Evolutionary conservation across 176 grass and related monocot species (phyloP).

Genomic region (Rhynchospora tenuis): DNA sequence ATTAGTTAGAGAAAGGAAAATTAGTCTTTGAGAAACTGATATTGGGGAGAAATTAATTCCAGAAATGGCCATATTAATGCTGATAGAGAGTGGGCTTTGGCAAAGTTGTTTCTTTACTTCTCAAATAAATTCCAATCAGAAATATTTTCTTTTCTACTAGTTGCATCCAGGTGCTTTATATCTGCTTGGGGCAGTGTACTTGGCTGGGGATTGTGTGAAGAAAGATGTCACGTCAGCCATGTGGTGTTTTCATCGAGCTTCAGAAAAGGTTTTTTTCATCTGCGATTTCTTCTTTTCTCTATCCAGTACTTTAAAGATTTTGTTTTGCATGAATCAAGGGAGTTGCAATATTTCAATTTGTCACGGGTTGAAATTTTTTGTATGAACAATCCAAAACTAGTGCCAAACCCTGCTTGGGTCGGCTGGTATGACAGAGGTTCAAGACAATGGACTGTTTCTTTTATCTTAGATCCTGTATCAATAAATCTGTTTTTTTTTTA

Average conservation of each 20-base stretch:
- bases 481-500: not conserved
- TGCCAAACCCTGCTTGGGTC: not conserved
- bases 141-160: conserved; percentile 34
- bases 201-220: conserved; percentile 85
- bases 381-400: not conserved
- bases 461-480: not conserved
- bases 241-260: conserved; percentile 96
- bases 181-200: conserved; percentile 90
- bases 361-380: not conserved
- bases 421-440: not conserved
- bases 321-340: not conserved
- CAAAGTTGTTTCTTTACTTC: not conserved
- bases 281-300: not conserved
- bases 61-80: not conserved
- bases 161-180: conserved; percentile 91
- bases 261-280: conserved; percentile 56
- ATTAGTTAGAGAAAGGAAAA: not conserved
- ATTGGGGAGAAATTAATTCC: not conserved
- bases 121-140: not conserved
- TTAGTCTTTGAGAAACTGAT: not conserved
- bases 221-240: conserved; percentile 82
- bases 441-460: not conserved
- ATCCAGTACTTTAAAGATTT: not conserved
- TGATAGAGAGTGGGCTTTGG: not conserved
- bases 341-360: not conserved